These are phyloP conservation scores for Hypholoma fasciculare DNA, from an alignment of 768 basidiomycete species.

Conservation along the genomic window DNA sequence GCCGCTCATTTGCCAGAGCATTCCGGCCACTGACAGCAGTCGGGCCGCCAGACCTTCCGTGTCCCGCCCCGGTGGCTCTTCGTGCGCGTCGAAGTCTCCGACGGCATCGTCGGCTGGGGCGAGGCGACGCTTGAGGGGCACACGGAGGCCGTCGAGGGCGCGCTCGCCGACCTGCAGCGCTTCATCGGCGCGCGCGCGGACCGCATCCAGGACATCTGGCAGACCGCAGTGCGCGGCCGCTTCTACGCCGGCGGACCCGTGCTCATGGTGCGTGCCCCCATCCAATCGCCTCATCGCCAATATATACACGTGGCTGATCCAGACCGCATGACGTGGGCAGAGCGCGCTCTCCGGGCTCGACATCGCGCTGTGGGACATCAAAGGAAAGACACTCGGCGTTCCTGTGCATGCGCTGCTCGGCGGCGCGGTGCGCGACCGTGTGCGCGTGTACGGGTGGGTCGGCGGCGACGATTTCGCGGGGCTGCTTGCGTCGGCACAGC, in stretches of 20 bases:
- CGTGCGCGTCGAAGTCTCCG: conserved; percentile 64
- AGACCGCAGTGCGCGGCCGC: conserved; percentile 61
- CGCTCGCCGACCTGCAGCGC: conserved; percentile 58
- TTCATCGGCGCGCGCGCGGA: conserved; percentile 64
- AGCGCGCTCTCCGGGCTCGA: conserved; percentile 61
- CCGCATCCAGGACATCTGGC: conserved; percentile 74
- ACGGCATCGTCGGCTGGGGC: conserved; percentile 72
- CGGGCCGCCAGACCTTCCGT: conserved; percentile 50
- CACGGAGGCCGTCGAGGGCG: conserved; percentile 73
- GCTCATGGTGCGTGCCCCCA: conserved; percentile 48
- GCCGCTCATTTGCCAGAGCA: background rate
- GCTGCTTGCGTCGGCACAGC: conserved; percentile 50
- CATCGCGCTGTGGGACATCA: conserved; percentile 78
- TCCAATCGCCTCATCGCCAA: background rate
- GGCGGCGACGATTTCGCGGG: conserved; percentile 57
- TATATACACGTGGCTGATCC: background rate
- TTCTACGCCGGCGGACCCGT: conserved; percentile 77
- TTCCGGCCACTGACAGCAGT: background rate
- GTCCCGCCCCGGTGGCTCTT: conserved; percentile 76
- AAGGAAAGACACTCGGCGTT: conserved; percentile 73
- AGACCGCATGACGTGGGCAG: conserved; percentile 18
- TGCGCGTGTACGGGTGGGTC: conserved; percentile 62
- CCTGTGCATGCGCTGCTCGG: conserved; percentile 68
- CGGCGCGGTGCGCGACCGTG: conserved; percentile 62
- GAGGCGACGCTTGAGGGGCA: conserved; percentile 75